phyloP scores from a whole-genome alignment of 2,329 filamentous ascomycete species.

The Macroventuria anomochaeta region DNA sequence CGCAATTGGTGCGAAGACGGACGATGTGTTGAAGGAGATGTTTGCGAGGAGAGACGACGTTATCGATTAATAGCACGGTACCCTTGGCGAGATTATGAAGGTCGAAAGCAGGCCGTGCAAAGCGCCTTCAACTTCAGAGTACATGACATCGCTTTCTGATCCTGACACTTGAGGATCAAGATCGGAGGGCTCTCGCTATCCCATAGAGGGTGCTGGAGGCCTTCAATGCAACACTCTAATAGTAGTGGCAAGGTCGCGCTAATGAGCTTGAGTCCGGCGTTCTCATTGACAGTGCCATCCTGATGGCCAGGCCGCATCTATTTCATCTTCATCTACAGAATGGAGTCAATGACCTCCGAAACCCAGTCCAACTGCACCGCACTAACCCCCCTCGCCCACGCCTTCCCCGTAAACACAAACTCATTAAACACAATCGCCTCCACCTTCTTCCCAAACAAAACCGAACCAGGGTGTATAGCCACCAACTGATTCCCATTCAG shows the following conservation, averaged over 20 bases:
- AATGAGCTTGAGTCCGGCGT: no score
- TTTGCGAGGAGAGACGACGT: conserved; percentile 78
- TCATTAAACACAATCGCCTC: conserved; percentile 71
- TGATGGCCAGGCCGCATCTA: neutral
- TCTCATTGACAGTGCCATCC: no score
- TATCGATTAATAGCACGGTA: conserved; percentile 54
- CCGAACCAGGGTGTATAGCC: conserved; percentile 67
- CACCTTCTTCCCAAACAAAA: conserved; percentile 62
- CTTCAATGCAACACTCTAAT: no score
- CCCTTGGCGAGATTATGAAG: no score
- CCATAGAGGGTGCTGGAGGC: no score
- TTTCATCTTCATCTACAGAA: conserved; percentile 25
- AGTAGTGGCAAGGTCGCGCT: no score
- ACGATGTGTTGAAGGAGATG: conserved; percentile 77
- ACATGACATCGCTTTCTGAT: no score
- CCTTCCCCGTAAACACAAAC: conserved; percentile 69
- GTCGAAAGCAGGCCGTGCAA: no score
- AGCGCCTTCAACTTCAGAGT: no score
- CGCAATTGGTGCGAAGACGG: conserved; percentile 73
- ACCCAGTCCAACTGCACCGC: conserved; percentile 69
- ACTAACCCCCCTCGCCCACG: conserved; percentile 68
- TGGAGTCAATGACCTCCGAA: conserved; percentile 55
- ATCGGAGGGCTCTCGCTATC: no score
- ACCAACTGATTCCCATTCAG: conserved; percentile 67
- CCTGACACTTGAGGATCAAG: no score